A percentile compares a stretch with the other conserved stretches of the same genome.
Evolutionary conservation across 1,284 basidiomycete genomes (phyloP).

Genomic region (Heterobasidion annosum): DNA sequence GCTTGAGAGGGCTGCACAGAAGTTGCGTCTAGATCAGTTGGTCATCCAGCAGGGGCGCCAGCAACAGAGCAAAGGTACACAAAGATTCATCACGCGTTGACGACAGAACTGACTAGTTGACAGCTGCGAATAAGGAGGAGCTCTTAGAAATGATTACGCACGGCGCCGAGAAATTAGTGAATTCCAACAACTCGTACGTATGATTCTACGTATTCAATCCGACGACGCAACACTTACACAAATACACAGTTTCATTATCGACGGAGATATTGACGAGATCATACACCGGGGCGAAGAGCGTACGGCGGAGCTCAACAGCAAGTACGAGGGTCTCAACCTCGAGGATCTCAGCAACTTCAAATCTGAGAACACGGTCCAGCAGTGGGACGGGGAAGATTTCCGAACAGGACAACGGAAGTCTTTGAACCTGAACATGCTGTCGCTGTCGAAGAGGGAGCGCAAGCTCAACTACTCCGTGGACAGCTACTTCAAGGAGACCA

Average conservation of each 20-base stretch:
- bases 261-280: conserved; percentile 93
- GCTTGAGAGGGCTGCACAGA: conserved; percentile 94
- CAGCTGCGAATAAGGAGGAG: conserved; percentile 92
- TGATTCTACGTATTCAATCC: background rate
- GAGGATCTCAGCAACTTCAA: conserved; percentile 98
- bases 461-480: conserved; percentile 96
- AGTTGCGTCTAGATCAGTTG: conserved; percentile 90
- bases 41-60: conserved; percentile 95
- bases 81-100: background rate
- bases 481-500: conserved; percentile 88
- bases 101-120: background rate
- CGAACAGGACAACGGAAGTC: conserved; percentile 64
- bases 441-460: conserved; percentile 91
- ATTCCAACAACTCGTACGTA: conserved; percentile 53
- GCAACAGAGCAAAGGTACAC: conserved; percentile 55
- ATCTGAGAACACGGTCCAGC: conserved; percentile 80
- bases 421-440: conserved; percentile 77
- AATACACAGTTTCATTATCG: conserved; percentile 58
- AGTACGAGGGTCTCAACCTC: conserved; percentile 89
- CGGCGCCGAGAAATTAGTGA: conserved; percentile 97
- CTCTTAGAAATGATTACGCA: conserved; percentile 98
- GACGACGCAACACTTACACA: background rate
- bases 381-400: conserved; percentile 98
- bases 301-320: conserved; percentile 83
- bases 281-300: conserved; percentile 89